Evolutionary conservation across 805 yeast species (phyloP), one percentile per base, ranked within the genome.

Genomic region (Hemisphaericaspora nanyangensis): DNA sequence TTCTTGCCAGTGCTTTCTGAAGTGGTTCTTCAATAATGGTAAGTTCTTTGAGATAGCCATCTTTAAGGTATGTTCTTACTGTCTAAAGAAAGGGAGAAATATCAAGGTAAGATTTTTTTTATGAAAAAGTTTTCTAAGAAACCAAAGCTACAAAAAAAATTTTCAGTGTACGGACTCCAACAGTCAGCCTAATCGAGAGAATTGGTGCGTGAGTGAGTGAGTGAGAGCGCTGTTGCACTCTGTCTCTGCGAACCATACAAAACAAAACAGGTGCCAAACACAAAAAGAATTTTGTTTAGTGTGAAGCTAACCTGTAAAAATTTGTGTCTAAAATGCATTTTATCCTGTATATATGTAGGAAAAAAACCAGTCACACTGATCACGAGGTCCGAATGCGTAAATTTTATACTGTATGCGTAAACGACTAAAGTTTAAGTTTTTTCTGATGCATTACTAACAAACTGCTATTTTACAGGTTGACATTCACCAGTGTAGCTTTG

Each of bases 1-100:
- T 77, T 88, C 95, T 80, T 93, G 98, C 99, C 99, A 93, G 95
- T 91, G 91, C 87, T 91, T 91, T 82, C 97, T 85, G 95, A 91
- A 91, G 82, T 93, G 99, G 85, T 91, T 91, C 85, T 87, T 88
- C 82, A 87, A 85, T 79, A 91, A 79, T 81, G 98, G 96, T 80
- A 89, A 82, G 80, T 91, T 91, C 90, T 93, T 91, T 63, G 93
- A 76, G 82, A 93, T 89, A 76, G 98, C 99, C 90, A 74, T 68
- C 54, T 50, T 60, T 10, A 27, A 15, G 16, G 20, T 16, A 33
- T 33, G 35, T 33, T 33, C 35, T 33, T 33, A 33, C 35, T 33
- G 29, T 33, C 19, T 20, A 26, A 33, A 33, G 35, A 33, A 33
- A 27, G 17, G 19, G 11, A 12, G 5, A 18, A 30, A 24, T 19